Evolutionary conservation across 352 stramenopile genomes (phyloP).

Genomic region (Phytophthora syringae): DNA sequence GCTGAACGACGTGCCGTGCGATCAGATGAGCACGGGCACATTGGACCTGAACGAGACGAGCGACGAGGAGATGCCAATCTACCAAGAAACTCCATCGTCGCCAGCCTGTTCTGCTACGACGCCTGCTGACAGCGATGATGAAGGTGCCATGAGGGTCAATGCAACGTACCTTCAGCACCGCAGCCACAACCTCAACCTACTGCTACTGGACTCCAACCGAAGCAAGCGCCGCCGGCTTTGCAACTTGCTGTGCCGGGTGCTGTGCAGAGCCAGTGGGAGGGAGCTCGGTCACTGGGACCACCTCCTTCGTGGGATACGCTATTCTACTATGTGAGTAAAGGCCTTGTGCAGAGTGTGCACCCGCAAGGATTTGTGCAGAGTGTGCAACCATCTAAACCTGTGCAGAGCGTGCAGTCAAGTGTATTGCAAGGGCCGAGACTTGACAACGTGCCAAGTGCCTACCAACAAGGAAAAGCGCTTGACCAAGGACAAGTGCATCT

Average conservation of each 20-base stretch:
- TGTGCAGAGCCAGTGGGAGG: conserved; percentile 10
- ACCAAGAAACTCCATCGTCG: not conserved
- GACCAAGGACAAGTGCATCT: not conserved
- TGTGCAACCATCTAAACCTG: not conserved
- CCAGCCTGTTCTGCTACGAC: not conserved
- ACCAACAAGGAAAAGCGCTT: not conserved
- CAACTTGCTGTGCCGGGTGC: not conserved
- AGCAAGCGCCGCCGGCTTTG: not conserved
- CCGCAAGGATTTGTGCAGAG: not conserved
- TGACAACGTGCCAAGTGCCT: not conserved
- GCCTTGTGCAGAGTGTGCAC: not conserved
- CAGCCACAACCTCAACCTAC: not conserved
- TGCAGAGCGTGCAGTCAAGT: not conserved
- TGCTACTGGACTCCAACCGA: not conserved
- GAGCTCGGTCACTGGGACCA: not conserved
- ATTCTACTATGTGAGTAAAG: conserved; percentile 5
- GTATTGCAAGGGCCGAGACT: too few species aligned
- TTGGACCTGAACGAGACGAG: too few species aligned
- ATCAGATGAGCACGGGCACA: too few species aligned
- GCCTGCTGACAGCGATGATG: not conserved
- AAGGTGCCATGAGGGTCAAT: not conserved
- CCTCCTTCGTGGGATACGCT: conserved; percentile 2
- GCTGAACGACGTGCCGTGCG: not conserved
- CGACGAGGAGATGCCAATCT: too few species aligned
- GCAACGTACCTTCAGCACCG: not conserved